Percentiles rank a stretch among this genome's conserved stretches.
Evolutionary conservation across 2,329 filamentous ascomycete species (phyloP).

Genomic region (Cercospora sojina): DNA sequence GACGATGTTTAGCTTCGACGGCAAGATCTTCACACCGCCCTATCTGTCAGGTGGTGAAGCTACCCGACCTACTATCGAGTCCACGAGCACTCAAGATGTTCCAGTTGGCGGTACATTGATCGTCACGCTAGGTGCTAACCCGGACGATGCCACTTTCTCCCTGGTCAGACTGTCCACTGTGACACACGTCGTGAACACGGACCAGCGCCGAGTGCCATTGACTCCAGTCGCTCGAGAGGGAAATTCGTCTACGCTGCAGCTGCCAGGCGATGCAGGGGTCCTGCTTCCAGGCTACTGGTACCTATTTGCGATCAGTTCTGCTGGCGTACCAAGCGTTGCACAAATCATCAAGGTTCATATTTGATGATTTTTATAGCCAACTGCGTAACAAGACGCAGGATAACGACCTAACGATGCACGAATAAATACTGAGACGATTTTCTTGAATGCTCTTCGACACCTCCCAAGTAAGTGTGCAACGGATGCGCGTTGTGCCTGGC

Average conservation of each 20-base stretch:
- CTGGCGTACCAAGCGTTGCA: constrained; percentile 50
- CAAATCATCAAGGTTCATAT: constrained; percentile 41
- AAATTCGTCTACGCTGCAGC: constrained; percentile 42
- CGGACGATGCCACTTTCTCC: constrained; percentile 34
- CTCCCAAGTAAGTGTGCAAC: neutral
- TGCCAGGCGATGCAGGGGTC: constrained; percentile 53
- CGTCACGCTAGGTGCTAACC: constrained; percentile 30
- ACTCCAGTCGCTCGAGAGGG: constrained; percentile 26
- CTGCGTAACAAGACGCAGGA: neutral
- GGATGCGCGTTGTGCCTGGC: neutral
- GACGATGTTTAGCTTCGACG: constrained; percentile 43
- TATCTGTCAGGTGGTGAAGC: constrained; percentile 52
- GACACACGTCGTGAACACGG: constrained; percentile 59
- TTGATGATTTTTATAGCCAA: neutral
- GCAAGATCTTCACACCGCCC: constrained; percentile 56
- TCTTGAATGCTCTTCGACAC: neutral
- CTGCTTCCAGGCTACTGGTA: constrained; percentile 56
- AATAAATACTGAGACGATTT: neutral
- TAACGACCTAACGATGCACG: neutral
- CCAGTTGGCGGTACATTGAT: constrained; percentile 36
- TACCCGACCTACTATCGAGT: constrained; percentile 3
- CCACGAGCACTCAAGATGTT: constrained; percentile 25
- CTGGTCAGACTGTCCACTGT: constrained; percentile 52
- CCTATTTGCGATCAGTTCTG: constrained; percentile 50
- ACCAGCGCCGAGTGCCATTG: constrained; percentile 56